Base-by-base conservation (phyloP, 345 rosid genomes). In the Clausena lansium region DNA sequence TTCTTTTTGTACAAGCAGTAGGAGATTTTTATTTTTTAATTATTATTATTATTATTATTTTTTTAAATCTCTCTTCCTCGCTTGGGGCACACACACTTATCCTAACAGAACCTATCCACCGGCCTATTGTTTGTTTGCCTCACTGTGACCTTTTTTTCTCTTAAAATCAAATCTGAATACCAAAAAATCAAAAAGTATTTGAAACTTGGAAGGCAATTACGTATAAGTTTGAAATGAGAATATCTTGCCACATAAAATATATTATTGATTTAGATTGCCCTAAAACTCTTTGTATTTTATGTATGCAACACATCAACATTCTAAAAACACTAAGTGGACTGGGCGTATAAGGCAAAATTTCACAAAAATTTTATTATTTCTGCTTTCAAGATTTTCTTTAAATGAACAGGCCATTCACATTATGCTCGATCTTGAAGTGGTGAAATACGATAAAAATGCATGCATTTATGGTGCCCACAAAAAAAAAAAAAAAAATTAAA, bases 101-200 rank as follows among this genome's bases (percentile, higher is more conserved):
- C 81, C 47, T 28, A 61, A 68, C 38, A 73, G 60, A 77, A 60
- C 76, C 75, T 14, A 24, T 9, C 25, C 72, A 64, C 82, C 75
- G 59, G 15, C 82, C 47, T 27, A 27, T 25, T 54, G 15, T 24
- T 25, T 54, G 15, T 24, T 67, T 25, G 19, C 69, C 38, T 8
- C 27, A 57, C 2, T 9, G 24, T 57, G 1, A 2, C 61, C 25
- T 22, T 22, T 55, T 6, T 54, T 22, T 55, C 10, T 20, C 8
- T 41, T 41, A 11, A 41, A 41, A 13, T 3, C 11, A 41, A 41
- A 41, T 41, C 50, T 13, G 50, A 41, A 41, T 41, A 10, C 15
- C 15, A 41, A 41, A n/a, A n/a, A n/a, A n/a, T n/a, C n/a, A n/a
- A n/a, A n/a, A 41, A 11, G 50, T 10, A 10, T 3, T 41, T 3